Conservation (phyloP, 2,329 filamentous ascomycete genomes). For the Nannizziopsis barbatae region DNA sequence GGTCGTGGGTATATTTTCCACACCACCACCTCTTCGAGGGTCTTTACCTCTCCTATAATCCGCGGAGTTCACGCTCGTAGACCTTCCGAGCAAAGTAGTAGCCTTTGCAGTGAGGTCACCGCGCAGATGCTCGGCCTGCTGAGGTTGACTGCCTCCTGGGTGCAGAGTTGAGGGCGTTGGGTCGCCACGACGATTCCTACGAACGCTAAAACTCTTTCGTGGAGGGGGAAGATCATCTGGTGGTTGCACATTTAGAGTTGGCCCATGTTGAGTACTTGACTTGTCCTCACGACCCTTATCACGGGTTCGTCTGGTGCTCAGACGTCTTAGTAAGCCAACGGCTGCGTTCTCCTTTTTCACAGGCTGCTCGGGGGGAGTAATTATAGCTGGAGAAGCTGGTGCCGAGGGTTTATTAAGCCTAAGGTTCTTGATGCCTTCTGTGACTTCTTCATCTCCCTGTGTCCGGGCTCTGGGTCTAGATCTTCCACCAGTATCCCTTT, state of each 20-base stretch:
- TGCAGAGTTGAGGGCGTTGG: constrained; percentile 45
- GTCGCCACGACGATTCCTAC: constrained; percentile 47
- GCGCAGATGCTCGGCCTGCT: constrained; percentile 67
- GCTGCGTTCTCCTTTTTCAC: constrained; percentile 79
- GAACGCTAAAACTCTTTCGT: constrained; percentile 82
- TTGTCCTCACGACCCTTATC: constrained; percentile 40
- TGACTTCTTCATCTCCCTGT: constrained; percentile 84
- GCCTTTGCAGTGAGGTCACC: constrained; percentile 52
- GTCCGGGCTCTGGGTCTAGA: constrained; percentile 78
- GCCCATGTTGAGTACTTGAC: constrained; percentile 55
- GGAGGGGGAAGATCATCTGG: constrained; percentile 58
- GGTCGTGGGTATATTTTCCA: constrained; percentile 42
- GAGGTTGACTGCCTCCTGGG: constrained; percentile 51
- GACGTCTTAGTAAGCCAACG: constrained; percentile 69
- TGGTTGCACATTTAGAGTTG: constrained; percentile 69
- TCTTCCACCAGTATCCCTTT: constrained; percentile 73
- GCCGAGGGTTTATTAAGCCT: constrained; percentile 43
- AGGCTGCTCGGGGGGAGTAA: constrained; percentile 50
- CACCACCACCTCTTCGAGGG: constrained; percentile 43
- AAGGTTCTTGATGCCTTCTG: constrained; percentile 58
- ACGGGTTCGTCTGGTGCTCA: constrained; percentile 75
- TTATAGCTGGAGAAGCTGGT: constrained; percentile 39
- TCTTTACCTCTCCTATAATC: constrained; percentile 59
- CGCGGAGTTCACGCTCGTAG: constrained; percentile 82
- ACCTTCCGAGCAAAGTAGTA: constrained; percentile 65